Conservation (phyloP, 2,329 filamentous ascomycete genomes). For the Hymenoscyphus infarciens region DNA sequence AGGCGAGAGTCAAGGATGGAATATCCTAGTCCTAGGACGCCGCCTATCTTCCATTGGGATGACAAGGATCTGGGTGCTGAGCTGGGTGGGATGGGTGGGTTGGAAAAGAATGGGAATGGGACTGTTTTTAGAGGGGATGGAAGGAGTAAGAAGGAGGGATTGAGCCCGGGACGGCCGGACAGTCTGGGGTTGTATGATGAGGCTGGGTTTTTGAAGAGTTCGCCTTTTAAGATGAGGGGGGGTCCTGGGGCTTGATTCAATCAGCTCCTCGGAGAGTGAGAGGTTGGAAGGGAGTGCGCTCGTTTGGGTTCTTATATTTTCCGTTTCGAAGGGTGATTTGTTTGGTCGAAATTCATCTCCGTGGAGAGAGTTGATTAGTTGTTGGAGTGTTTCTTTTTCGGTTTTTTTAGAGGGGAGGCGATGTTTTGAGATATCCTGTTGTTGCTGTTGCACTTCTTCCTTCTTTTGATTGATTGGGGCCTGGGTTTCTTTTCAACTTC, state of each 20-base stretch:
- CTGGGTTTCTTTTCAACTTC: background rate
- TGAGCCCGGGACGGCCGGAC: slow-evolving; percentile 4
- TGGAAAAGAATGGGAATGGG: slow-evolving; percentile 1
- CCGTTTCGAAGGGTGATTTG: too few species aligned
- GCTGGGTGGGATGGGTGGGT: background rate
- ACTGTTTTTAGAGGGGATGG: slow-evolving; percentile 5
- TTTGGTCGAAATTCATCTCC: too few species aligned
- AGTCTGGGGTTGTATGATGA: slow-evolving; percentile 29
- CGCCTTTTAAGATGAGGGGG: slow-evolving; percentile 12
- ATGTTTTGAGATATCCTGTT: background rate
- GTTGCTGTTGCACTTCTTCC: background rate
- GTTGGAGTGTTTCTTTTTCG: too few species aligned
- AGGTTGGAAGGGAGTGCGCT: too few species aligned
- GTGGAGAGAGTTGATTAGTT: too few species aligned
- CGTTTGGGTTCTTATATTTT: too few species aligned
- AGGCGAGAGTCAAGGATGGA: slow-evolving; percentile 25
- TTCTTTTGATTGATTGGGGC: background rate
- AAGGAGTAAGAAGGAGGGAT: background rate
- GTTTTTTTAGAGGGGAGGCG: too few species aligned
- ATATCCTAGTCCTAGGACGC: slow-evolving; percentile 25
- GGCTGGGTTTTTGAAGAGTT: slow-evolving; percentile 26
- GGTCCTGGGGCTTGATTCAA: too few species aligned
- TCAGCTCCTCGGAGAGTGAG: too few species aligned
- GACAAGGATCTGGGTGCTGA: background rate
- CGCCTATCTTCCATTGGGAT: slow-evolving; percentile 18